A percentile compares a stretch with the other conserved stretches of the same genome.
Conservation (phyloP, 495 filamentous ascomycete genomes). For the Aspergillus egyptiacus region DNA sequence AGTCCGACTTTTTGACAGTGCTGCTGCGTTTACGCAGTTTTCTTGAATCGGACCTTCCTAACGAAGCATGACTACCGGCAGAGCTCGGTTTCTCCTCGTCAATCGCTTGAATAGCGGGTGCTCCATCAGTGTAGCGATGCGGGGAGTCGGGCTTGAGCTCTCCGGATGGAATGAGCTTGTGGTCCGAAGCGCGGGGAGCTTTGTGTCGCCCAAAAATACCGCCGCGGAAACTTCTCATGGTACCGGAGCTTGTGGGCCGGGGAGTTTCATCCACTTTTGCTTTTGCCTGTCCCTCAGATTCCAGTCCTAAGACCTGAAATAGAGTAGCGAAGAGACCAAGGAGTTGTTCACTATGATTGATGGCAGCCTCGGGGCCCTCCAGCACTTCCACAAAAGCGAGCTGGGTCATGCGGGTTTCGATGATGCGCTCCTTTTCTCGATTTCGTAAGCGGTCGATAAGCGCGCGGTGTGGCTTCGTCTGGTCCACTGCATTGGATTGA, state of each 20-base stretch:
- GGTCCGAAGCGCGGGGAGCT: slow-evolving; percentile 27
- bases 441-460: slow-evolving; percentile 67
- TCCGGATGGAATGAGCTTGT: slow-evolving; percentile 18
- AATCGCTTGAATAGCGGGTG: slow-evolving; percentile 47
- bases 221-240: slow-evolving; percentile 62
- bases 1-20: slow-evolving; percentile 26
- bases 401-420: slow-evolving; percentile 93
- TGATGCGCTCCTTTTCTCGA: slow-evolving; percentile 70
- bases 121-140: slow-evolving; percentile 19
- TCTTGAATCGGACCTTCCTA: slow-evolving; percentile 36
- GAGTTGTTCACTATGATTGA: slow-evolving; percentile 77
- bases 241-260: slow-evolving; percentile 65
- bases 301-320: slow-evolving; percentile 55
- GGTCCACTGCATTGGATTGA: slow-evolving; percentile 32
- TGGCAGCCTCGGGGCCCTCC: slow-evolving; percentile 74
- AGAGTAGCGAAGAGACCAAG: slow-evolving; percentile 72
- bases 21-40: slow-evolving; percentile 43
- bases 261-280: slow-evolving; percentile 30
- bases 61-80: slow-evolving; percentile 19
- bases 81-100: slow-evolving; percentile 30
- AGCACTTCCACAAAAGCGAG: slow-evolving; percentile 74
- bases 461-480: slow-evolving; percentile 33
- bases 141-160: slow-evolving; percentile 14
- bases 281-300: slow-evolving; percentile 19
- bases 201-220: slow-evolving; percentile 66